Base-by-base conservation (phyloP, 2,329 filamentous ascomycete species). In the Penicillium thymicola region DNA sequence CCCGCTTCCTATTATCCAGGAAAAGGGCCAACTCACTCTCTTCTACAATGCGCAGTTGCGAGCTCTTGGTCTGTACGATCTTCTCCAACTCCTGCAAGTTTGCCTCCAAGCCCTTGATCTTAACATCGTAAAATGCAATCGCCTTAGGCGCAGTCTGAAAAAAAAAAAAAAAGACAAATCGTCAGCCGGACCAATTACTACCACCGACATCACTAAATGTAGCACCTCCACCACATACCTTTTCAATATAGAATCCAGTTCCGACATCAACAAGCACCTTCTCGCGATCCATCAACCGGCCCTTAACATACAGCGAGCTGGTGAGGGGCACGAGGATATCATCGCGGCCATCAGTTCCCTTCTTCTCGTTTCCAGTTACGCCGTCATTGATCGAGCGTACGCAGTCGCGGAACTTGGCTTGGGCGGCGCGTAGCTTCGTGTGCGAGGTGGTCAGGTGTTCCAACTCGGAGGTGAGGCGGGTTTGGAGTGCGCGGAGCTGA, bases 201-300 rank as follows among this genome's bases (percentile, higher is more conserved):
- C 16, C 8, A 28, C 11, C 14, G 7, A 36, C 3, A 32, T 11
- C 8, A 4, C 18, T 13, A 13, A 9, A 16, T 1, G 25, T 34
- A n/a, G 2, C 8, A 13, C 23, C 4, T 6, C 25, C 8, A 4
- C 2, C 6, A 54, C 69, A 55, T 63, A 89, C 88, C 85, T 99
- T 99, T 77, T 97, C 92, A 51, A 97, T 87, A 70, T 92, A 92
- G 73, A 95, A 97, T 0, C 93, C 93, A 0, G 93, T 97, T 21
- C 93, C 93, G 21, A 97, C 86, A 73, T 97, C 93, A 40, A 97
- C 91, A 57, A 97, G 81, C 7, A 96, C 91, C 59, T 86, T 87
- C 55, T 90, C 84, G 2, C 87, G 82, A 73, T 88, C 85, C 44
- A 89, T 82, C 40, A 97, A 80, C 38, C 83, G 87, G 32, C 93